Percentiles rank a stretch among this genome's conserved stretches.
Evolutionary conservation across 805 yeast species (phyloP).

Genomic region (Groenewaldozyma tartarivorans): DNA sequence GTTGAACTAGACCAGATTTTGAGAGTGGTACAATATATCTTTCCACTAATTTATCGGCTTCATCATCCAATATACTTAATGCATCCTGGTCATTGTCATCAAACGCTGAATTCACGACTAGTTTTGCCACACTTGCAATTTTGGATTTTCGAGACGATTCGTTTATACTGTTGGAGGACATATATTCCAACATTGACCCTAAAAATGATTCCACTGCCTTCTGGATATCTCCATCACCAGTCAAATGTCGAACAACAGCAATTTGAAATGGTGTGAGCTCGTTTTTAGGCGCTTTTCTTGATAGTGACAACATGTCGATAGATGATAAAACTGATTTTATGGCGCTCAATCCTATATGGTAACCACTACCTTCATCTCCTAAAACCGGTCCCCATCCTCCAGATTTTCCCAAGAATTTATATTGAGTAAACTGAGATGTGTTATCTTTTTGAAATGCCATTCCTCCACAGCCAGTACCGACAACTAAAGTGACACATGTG

Average conservation of each 20-base stretch:
- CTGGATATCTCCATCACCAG: too few species aligned
- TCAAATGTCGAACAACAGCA: slow-evolving; percentile 3
- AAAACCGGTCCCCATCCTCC: slow-evolving; percentile 21
- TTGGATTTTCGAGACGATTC: slow-evolving; percentile 1
- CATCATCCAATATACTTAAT: slow-evolving; percentile 6
- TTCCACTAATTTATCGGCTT: slow-evolving; percentile 7
- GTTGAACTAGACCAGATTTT: slow-evolving; percentile 5
- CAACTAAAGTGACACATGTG: slow-evolving; percentile 13
- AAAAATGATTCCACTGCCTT: slow-evolving; percentile 6
- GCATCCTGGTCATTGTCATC: slow-evolving; percentile 5
- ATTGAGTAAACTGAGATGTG: neutral
- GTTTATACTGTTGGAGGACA: slow-evolving; percentile 2
- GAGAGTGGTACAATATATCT: slow-evolving; percentile 4
- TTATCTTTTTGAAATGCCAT: slow-evolving; percentile 11
- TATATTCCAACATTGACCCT: slow-evolving; percentile 6
- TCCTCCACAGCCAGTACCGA: slow-evolving; percentile 21
- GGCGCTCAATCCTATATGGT: slow-evolving; percentile 15
- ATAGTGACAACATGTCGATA: slow-evolving; percentile 7
- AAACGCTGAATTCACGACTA: slow-evolving; percentile 8
- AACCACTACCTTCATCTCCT: slow-evolving; percentile 22
- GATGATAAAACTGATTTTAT: slow-evolving; percentile 8
- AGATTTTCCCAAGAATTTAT: slow-evolving; percentile 10
- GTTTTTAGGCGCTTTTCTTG: neutral
- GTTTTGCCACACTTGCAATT: slow-evolving; percentile 11
- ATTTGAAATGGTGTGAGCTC: slow-evolving; percentile 5